Base-by-base conservation (phyloP, 768 basidiomycete genomes). In the Pholiota microspora region DNA sequence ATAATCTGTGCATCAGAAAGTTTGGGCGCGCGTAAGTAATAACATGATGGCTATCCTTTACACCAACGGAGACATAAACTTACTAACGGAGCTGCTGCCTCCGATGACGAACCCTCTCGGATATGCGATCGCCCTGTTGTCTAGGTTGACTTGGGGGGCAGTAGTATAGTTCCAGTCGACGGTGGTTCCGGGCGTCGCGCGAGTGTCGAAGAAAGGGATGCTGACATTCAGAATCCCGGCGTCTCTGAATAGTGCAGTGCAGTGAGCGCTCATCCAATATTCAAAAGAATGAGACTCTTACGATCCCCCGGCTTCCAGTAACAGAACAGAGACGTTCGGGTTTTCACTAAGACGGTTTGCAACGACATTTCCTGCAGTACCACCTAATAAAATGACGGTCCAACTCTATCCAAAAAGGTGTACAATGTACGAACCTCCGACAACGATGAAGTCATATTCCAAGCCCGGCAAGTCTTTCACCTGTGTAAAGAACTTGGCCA, bases 221-320 rank as follows among this genome's bases (percentile, higher is more conserved):
- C 46, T 51, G 45, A 53, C 16, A 8, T 51, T 45, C 15, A 52
- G 44, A 16, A 57, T 35, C 15, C 56, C 56, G 2, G 12, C 40
- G 21, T 51, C 32, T 15, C 51, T 51, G 13, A 15, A 15, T 36
- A 4, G 15, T 4, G 23, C n/a, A 23, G 40, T 21, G 6, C 10
- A 12, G 23, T 23, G 40, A 21, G 16, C 13, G n/a, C 21, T 36
- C 12, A 32, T 15, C 23, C 2, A 4, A 18, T 15, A 24, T 2
- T 4, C 18, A 53, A 23, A 31, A 3, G 16, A 27, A 23, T 6
- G 10, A 16, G 21, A 15, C 12, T 58, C 16, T 31, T 35, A 83
- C 85, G 83, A 85, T 55, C 67, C 62, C 3, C 83, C 83, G 0
- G 81, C 77, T 62, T 85, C 83, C 7, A 84, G 62, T 4, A 85